Percentiles rank a stretch among this genome's conserved stretches.
Conservation (phyloP, 2,329 filamentous ascomycete genomes). For the Clonostachys byssicola region DNA sequence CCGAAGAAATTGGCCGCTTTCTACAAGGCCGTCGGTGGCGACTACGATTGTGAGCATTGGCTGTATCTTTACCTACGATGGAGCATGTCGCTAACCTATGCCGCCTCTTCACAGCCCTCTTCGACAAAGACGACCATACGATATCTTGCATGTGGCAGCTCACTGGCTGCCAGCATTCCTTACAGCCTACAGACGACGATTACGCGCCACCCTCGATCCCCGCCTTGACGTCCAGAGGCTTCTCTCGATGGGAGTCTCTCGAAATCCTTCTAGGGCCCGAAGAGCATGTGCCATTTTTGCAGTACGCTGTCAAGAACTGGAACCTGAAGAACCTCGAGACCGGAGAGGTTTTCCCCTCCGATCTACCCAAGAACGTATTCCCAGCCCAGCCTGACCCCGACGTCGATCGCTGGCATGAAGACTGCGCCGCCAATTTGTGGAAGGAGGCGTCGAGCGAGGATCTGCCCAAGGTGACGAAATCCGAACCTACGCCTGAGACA, state of each 20-base stretch:
- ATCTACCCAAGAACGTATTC: slow-evolving; percentile 59
- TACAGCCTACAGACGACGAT: slow-evolving; percentile 71
- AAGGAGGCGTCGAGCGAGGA: slow-evolving; percentile 47
- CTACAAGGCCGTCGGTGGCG: slow-evolving; percentile 69
- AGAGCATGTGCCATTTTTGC: slow-evolving; percentile 80
- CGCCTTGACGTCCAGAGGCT: slow-evolving; percentile 77
- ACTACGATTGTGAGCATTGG: slow-evolving; percentile 59
- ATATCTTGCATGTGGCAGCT: slow-evolving; percentile 92
- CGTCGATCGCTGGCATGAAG: slow-evolving; percentile 84
- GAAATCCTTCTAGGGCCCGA: slow-evolving; percentile 84
- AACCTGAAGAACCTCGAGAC: slow-evolving; percentile 71
- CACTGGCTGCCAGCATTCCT: slow-evolving; percentile 82
- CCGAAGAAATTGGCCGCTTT: slow-evolving; percentile 72
- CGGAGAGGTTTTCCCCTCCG: slow-evolving; percentile 59
- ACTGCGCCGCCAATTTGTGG: slow-evolving; percentile 67
- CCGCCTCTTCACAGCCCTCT: slow-evolving; percentile 52
- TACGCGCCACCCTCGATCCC: slow-evolving; percentile 76
- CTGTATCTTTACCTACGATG: neutral
- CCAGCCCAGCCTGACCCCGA: slow-evolving; percentile 69
- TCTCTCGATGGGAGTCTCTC: slow-evolving; percentile 90
- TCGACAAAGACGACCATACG: slow-evolving; percentile 66
- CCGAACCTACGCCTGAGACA: slow-evolving; percentile 9
- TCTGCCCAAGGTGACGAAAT: slow-evolving; percentile 19
- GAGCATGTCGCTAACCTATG: neutral
- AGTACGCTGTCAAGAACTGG: slow-evolving; percentile 76